Percentiles rank a stretch among this genome's conserved stretches.
phyloP scores from a whole-genome alignment of 768 basidiomycete genomes.

The Erythrobasidium yunnanense region DNA sequence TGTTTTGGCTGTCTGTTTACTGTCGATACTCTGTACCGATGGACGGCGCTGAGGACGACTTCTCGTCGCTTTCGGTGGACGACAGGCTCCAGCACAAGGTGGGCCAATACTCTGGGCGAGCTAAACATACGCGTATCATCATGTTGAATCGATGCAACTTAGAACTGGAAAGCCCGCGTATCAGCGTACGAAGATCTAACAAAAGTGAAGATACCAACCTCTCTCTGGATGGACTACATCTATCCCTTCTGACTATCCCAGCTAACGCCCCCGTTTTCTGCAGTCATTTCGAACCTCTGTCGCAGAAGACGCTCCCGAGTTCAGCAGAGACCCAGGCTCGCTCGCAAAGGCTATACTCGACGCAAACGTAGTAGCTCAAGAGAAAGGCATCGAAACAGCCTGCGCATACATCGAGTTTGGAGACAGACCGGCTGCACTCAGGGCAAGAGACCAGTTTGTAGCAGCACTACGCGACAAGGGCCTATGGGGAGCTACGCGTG shows the following conservation, averaged over 20 bases:
- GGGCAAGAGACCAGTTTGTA: conserved; percentile 59
- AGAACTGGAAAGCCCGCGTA: conserved; percentile 96
- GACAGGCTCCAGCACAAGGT: too few species aligned
- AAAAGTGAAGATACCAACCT: conserved; percentile 43
- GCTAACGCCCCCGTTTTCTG: not conserved
- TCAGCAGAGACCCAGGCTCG: conserved; percentile 64
- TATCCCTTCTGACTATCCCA: too few species aligned
- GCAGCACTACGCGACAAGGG: conserved; percentile 86
- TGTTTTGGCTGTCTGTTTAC: too few species aligned
- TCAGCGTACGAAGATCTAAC: conserved; percentile 80
- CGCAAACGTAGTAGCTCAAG: conserved; percentile 91
- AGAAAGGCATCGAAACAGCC: conserved; percentile 87
- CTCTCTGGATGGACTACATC: too few species aligned
- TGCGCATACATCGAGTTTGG: conserved; percentile 78
- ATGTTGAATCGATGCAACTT: too few species aligned
- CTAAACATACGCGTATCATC: too few species aligned
- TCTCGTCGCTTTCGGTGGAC: too few species aligned
- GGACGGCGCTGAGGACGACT: too few species aligned
- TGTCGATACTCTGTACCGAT: too few species aligned
- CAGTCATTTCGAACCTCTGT: conserved; percentile 41
- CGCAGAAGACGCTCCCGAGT: conserved; percentile 86
- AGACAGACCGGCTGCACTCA: conserved; percentile 69
- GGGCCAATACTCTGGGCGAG: too few species aligned
- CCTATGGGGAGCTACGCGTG: conserved; percentile 67
- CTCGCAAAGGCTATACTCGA: conserved; percentile 78